Evolutionary conservation across 805 yeast genomes (phyloP), one percentile per base, ranked within the genome.

Genomic region (Candida ponderosae): DNA sequence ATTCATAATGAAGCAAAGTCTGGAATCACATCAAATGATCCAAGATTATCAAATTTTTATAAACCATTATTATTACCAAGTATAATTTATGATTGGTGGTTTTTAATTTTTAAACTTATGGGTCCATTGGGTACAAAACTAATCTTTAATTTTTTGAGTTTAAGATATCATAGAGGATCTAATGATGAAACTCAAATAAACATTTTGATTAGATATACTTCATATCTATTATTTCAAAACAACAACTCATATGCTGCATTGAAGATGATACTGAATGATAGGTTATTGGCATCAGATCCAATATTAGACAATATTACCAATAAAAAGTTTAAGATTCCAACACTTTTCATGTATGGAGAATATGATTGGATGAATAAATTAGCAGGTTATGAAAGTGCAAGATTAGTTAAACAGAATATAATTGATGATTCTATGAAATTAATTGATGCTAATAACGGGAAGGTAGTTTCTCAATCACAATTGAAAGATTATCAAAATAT

Each of bases 311-410:
- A 79, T 40, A 56, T 78, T 28, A 48, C 54, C 8, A 48, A 62
- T 6, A 57, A 63, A 32, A 61, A 70, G 3, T 53, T 76, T 46
- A 62, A 76, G 55, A 49, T 72, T 8, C 47, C 48, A 7, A 31
- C 45, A 0, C 18, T 35, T n/a, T 41, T 63, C 26, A 32, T 65
- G 35, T 84, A 81, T 54, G 94, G 93, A 0, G 73, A 78, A 44
- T 74, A 66, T 44, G 94, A 84, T 51, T 83, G 84, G 68, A 83
- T 82, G 93, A 70, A 76, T 48, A 56, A 67, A 1, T 66, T 63
- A 30, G 81, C 81, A 0, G 82, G 82, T 2, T 48, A 41, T 10
- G 29, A 32, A 29, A 34, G 50, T 46, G 43, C 46, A 40, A 9
- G 44, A 48, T 24, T 4, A 13, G 14, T 24, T 24, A 24, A 11